A percentile compares a stretch with the other conserved stretches of the same genome.
These are phyloP conservation scores for Teratosphaeria zuluensis DNA, from an alignment of 2,329 filamentous ascomycete genomes.

Conservation along the genomic window DNA sequence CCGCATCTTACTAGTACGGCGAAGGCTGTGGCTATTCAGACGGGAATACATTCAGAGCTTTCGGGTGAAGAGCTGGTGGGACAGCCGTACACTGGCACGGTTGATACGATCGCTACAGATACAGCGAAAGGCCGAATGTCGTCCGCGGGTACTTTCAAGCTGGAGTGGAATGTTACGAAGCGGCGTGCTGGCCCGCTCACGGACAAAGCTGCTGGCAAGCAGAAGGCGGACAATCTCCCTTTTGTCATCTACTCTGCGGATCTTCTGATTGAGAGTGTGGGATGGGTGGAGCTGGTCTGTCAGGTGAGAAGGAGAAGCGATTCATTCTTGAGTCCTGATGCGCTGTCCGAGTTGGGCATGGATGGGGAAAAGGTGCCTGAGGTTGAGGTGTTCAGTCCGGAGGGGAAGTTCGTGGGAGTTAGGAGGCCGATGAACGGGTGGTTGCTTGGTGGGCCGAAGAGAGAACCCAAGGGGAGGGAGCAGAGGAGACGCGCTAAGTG, in stretches of 20 bases:
- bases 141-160: constrained; percentile 63
- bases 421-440: constrained; percentile 64
- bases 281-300: constrained; percentile 81
- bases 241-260: constrained; percentile 75
- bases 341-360: constrained; percentile 5
- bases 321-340: constrained; percentile 11
- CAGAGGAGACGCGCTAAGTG: background rate
- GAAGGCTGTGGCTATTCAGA: constrained; percentile 68
- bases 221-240: constrained; percentile 59
- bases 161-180: constrained; percentile 77
- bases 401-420: constrained; percentile 66
- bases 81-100: constrained; percentile 43
- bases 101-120: constrained; percentile 51
- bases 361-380: constrained; percentile 38
- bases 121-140: constrained; percentile 25
- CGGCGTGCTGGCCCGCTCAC: constrained; percentile 66
- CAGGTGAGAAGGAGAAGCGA: constrained; percentile 53
- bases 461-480: background rate
- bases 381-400: constrained; percentile 76
- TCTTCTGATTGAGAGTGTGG: constrained; percentile 81
- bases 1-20: constrained; percentile 68
- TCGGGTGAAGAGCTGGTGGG: constrained; percentile 29
- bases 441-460: constrained; percentile 47
- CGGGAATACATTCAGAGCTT: constrained; percentile 17
- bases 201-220: constrained; percentile 47